Percentiles rank a stretch among this genome's conserved stretches.
phyloP scores from a whole-genome alignment of 257 asterid species.

The Nemophila menziesii region DNA sequence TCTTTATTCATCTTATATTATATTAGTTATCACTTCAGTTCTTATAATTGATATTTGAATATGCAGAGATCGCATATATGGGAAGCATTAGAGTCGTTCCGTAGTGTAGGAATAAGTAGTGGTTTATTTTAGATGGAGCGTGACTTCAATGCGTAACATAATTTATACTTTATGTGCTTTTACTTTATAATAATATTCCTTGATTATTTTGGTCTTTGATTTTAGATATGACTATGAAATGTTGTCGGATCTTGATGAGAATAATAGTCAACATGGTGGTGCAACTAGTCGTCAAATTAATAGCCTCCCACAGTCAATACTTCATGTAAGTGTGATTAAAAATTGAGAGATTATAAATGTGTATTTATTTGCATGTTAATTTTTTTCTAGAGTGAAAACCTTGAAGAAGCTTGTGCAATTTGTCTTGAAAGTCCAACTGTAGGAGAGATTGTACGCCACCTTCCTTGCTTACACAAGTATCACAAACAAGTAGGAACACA shows the following conservation, averaged over 20 bases:
- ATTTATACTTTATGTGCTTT: neutral
- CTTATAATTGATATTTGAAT: no score
- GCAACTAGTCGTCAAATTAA: no score
- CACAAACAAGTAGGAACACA: slow-evolving; percentile 82
- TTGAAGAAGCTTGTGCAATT: slow-evolving; percentile 68
- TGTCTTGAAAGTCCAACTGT: slow-evolving; percentile 74
- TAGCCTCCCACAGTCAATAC: slow-evolving; percentile 74
- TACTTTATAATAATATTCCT: no score
- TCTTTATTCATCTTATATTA: slow-evolving; percentile 12
- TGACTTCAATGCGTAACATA: slow-evolving; percentile 77
- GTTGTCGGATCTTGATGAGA: no score
- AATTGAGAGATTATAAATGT: neutral
- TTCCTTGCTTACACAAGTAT: slow-evolving; percentile 91
- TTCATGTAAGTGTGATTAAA: slow-evolving; percentile 41
- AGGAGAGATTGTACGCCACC: slow-evolving; percentile 78
- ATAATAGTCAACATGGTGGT: slow-evolving; percentile 51
- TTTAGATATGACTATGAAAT: slow-evolving; percentile 80
- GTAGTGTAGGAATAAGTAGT: slow-evolving; percentile 36
- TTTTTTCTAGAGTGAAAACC: slow-evolving; percentile 46
- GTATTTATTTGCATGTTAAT: neutral
- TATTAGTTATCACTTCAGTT: no score
- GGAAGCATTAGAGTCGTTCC: slow-evolving; percentile 69
- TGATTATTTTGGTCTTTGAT: slow-evolving; percentile 6
- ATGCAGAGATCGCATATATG: slow-evolving; percentile 70
- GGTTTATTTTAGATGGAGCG: slow-evolving; percentile 44